Percentiles rank a stretch among this genome's conserved stretches.
These are phyloP conservation scores for California macrophylla DNA, from an alignment of 441 rosid species.

Conservation along the genomic window DNA sequence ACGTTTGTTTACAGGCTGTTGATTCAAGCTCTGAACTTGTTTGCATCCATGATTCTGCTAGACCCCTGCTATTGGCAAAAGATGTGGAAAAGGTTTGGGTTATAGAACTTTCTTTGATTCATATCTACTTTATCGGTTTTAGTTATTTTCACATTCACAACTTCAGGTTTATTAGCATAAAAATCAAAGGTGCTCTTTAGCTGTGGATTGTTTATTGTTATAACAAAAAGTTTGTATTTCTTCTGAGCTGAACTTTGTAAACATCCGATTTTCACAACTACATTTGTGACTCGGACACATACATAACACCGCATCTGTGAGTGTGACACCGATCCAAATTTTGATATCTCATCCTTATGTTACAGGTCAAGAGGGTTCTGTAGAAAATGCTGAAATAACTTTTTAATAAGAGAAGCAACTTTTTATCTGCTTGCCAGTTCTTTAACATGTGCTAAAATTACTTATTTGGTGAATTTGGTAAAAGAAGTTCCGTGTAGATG, in stretches of 20 bases:
- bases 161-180: neutral
- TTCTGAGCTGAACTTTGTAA: neutral
- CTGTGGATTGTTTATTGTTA: neutral
- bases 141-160: neutral
- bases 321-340: neutral
- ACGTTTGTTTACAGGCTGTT: conserved; percentile 40
- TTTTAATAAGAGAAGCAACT: neutral
- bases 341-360: neutral
- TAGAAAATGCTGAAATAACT: neutral
- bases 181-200: neutral
- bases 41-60: conserved; percentile 88
- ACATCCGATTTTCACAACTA: neutral
- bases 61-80: conserved; percentile 56
- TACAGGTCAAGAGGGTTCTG: neutral
- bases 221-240: too few species aligned
- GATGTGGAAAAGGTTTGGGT: conserved; percentile 64
- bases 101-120: neutral
- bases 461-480: too few species aligned
- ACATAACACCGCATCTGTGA: neutral
- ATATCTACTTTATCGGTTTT: neutral
- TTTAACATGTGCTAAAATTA: neutral
- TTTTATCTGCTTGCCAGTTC: neutral
- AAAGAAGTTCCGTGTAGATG: neutral
- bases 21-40: conserved; percentile 68
- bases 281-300: neutral